These are phyloP conservation scores for Rubus parviflorus DNA, from an alignment of 306 rosid species.

Conservation along the genomic window DNA sequence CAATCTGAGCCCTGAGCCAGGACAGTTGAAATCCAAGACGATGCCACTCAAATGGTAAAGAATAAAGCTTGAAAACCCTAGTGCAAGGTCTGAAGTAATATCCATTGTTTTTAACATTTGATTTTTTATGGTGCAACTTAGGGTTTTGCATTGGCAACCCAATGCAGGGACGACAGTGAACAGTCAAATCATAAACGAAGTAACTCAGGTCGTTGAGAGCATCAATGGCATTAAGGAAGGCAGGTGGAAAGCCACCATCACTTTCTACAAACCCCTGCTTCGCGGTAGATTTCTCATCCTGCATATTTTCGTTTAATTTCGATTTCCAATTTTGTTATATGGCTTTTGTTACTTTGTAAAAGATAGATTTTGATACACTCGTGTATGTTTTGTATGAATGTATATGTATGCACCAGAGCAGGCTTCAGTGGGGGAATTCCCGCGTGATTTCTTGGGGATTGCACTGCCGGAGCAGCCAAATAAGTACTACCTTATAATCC, in stretches of 20 bases:
- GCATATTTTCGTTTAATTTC: not conserved
- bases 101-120: not conserved
- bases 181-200: constrained; percentile 77
- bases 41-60: constrained; percentile 62
- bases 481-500: constrained; percentile 77
- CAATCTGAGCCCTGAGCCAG: not conserved
- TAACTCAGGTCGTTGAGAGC: constrained; percentile 81
- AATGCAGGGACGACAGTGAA: constrained; percentile 63
- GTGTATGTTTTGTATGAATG: not conserved
- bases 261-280: constrained; percentile 76
- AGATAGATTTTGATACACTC: not conserved
- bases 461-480: constrained; percentile 73
- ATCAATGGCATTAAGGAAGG: constrained; percentile 82
- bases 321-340: not conserved
- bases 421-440: constrained; percentile 45
- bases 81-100: not conserved
- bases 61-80: not conserved
- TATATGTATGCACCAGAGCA: constrained; percentile 38
- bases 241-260: constrained; percentile 82
- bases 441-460: constrained; percentile 81
- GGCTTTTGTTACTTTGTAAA: not conserved
- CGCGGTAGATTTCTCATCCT: constrained; percentile 49
- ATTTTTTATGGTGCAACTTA: constrained; percentile 6
- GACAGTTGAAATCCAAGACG: not conserved
- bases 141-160: constrained; percentile 96